Conservation (phyloP, 1,139 yeast species). For the Pichia sp. region DNA sequence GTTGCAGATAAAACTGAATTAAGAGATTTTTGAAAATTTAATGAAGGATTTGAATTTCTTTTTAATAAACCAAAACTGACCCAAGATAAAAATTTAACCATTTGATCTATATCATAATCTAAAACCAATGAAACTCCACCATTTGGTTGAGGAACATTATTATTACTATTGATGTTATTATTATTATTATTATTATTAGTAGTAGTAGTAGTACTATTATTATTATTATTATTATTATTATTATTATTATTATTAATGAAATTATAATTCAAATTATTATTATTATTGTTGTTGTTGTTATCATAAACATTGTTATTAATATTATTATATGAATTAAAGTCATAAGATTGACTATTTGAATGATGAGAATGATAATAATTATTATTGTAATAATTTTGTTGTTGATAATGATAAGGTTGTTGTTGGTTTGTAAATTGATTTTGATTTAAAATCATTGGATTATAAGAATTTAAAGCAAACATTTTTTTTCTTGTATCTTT, state of each 20-base stretch:
- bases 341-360: not conserved
- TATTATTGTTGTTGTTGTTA: not conserved
- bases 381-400: not conserved
- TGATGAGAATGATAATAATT: not conserved
- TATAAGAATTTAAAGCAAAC: conserved; percentile 3
- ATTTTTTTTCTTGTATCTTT: not conserved
- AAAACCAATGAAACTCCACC: conserved; percentile 72
- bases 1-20: conserved; percentile 80
- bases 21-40: conserved; percentile 53
- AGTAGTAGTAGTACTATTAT: not conserved
- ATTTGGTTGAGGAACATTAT: conserved; percentile 8
- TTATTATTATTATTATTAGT: not conserved
- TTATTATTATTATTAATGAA: not conserved
- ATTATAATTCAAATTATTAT: not conserved
- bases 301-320: not conserved
- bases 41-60: conserved; percentile 39
- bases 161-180: conserved; percentile 8
- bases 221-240: not conserved
- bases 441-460: not conserved
- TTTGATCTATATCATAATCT: conserved; percentile 69
- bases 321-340: not conserved
- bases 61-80: conserved; percentile 28
- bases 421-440: not conserved
- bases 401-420: not conserved
- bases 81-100: conserved; percentile 60